Conservation (phyloP, 2,329 filamentous ascomycete genomes). For the Gaeumannomyces sp. region DNA sequence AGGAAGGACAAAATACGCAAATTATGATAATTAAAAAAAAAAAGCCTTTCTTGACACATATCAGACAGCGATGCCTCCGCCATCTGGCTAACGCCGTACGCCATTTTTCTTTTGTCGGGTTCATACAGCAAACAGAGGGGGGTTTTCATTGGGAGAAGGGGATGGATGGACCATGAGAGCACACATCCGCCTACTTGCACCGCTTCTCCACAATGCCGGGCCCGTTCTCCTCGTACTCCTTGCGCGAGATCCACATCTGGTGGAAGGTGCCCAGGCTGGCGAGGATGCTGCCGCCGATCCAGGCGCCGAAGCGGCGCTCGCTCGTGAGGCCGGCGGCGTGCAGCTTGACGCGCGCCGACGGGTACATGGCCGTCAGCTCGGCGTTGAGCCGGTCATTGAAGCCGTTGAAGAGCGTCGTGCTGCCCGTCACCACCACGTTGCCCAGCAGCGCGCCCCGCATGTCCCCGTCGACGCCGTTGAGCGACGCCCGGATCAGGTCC, state of each 20-base stretch:
- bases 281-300: conserved; percentile 88
- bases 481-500: conserved; percentile 69
- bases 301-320: conserved; percentile 63
- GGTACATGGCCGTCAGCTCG: conserved; percentile 76
- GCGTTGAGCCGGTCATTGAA: conserved; percentile 86
- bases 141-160: no score
- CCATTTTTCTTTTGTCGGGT: background rate
- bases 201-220: conserved; percentile 87
- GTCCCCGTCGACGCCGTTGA: conserved; percentile 82
- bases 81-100: background rate
- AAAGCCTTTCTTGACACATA: background rate
- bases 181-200: conserved; percentile 60
- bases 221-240: conserved; percentile 97
- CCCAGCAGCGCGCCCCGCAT: conserved; percentile 73
- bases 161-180: background rate
- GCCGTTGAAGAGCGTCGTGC: conserved; percentile 78
- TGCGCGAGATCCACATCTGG: conserved; percentile 98
- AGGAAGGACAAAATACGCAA: background rate
- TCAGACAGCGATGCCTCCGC: background rate
- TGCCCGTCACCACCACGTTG: conserved; percentile 91
- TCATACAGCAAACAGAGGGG: background rate
- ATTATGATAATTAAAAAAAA: background rate
- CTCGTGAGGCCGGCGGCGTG: conserved; percentile 79
- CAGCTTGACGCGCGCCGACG: conserved; percentile 79
- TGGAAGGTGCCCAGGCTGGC: conserved; percentile 96